Evolutionary conservation across 371 early-diverging fungal species (phyloP), one percentile per base, ranked within the genome.

Genomic region (Conidiobolus incongruus): DNA sequence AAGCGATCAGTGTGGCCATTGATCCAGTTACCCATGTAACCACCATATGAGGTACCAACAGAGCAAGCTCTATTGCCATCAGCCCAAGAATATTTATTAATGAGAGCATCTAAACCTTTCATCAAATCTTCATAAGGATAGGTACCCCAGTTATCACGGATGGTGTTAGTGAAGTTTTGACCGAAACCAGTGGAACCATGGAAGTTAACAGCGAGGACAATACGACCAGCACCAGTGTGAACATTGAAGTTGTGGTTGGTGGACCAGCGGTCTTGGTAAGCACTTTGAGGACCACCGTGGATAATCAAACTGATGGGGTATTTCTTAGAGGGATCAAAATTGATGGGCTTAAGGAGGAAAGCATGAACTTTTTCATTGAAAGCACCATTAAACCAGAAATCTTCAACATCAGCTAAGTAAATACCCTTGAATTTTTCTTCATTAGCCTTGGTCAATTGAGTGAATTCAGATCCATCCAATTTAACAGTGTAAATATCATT

Each of bases 131-230:
- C 48, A 35, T 65, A 82, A 10, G 87, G 83, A 40, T 65, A 59
- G 19, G 70, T 66, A 6, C 81, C 82, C 87, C 87, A 86, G 50
- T 83, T 64, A 24, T 63, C 55, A 42, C 60, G 55, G 44, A 86
- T 78, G 1, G 77, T 60, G 40, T 79, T 74, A n/a, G 71, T 69
- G 46, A 84, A 77, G 7, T 56, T 54, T 50, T 77, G 75, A 16
- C 84, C 83, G 41, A 78, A 86, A 20, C 83, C 83, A 1, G 78
- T 78, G 0, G 83, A 81, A 7, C 85, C 87, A 41, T 75, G 75
- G 29, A 66, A 66, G 47, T 86, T 81, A 52, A 81, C 61, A 10
- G 70, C 66, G n/a, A 78, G 68, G 4, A 73, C 71, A 28, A 69
- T 74, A 54, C 68, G 83, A 0, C 81, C 85, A 2, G 75, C 73